A percentile compares a stretch with the other conserved stretches of the same genome.
phyloP scores from a whole-genome alignment of 116 monocot genomes.

The Papilionanthe hybrid region DNA sequence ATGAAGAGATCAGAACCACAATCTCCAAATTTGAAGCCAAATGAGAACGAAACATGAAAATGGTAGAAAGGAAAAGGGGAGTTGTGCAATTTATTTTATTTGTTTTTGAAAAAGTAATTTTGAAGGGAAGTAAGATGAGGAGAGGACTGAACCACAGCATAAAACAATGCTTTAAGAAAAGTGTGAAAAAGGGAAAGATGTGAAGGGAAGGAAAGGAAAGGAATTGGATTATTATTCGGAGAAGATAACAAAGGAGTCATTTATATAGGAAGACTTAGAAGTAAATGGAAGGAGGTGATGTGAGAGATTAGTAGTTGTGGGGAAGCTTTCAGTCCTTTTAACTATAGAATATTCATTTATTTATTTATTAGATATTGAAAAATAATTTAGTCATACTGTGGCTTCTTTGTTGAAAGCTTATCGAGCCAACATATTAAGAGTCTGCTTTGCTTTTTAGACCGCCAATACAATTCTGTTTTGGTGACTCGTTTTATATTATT shows the following conservation, averaged over 20 bases:
- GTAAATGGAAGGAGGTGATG: neutral
- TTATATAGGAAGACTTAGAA: neutral
- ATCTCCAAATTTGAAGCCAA: neutral
- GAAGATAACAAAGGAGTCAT: neutral
- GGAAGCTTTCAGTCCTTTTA: neutral
- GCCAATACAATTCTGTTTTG: no score
- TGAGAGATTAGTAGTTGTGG: neutral
- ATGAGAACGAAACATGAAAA: neutral
- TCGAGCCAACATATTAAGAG: no score
- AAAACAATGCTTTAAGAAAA: constrained; percentile 22
- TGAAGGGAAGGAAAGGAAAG: constrained; percentile 1
- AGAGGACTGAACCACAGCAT: constrained; percentile 19
- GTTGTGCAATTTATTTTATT: neutral
- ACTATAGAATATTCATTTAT: no score
- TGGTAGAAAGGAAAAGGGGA: neutral
- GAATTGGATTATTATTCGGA: neutral
- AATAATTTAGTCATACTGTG: no score
- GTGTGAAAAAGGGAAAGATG: constrained; percentile 19
- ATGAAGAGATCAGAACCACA: neutral
- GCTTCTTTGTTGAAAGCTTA: no score
- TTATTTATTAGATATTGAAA: no score
- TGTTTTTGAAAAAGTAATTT: neutral
- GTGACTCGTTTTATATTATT: no score
- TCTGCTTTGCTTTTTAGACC: no score
- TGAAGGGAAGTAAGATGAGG: neutral